Evolutionary conservation across 441 rosid genomes (phyloP).

Genomic region (Aleurites moluccanus): DNA sequence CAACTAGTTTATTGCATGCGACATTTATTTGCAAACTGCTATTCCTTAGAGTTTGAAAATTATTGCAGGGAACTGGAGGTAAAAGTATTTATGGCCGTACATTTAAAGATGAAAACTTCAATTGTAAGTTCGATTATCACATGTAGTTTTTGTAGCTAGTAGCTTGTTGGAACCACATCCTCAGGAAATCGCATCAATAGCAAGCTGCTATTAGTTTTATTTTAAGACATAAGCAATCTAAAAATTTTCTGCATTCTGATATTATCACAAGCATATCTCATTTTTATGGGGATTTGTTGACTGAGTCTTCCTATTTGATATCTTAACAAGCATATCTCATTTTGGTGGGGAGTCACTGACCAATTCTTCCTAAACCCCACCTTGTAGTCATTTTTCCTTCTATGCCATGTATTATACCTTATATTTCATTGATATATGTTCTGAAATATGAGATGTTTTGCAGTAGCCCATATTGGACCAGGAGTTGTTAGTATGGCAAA

Average conservation of each 20-base stretch:
- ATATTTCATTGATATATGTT: slow-evolving; percentile 8
- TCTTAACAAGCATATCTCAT: slow-evolving; percentile 8
- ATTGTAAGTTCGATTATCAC: slow-evolving; percentile 56
- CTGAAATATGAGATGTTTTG: slow-evolving; percentile 29
- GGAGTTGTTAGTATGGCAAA: slow-evolving; percentile 98
- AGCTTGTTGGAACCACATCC: neutral
- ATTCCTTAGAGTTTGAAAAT: neutral
- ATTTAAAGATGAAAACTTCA: slow-evolving; percentile 96
- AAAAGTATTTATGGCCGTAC: slow-evolving; percentile 97
- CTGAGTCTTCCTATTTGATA: neutral
- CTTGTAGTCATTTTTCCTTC: neutral
- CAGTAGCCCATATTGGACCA: slow-evolving; percentile 91
- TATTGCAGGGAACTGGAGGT: slow-evolving; percentile 97
- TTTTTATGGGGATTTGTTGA: neutral
- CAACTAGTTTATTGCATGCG: neutral
- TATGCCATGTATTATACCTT: neutral
- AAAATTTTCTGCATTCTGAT: neutral
- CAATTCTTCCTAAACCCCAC: neutral
- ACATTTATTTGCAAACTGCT: neutral
- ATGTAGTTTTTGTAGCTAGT: neutral
- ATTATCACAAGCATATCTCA: slow-evolving; percentile 2
- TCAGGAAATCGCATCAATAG: neutral
- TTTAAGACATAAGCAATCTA: neutral
- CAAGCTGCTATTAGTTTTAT: neutral
- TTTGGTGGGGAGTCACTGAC: neutral